Evolutionary conservation across 2,329 filamentous ascomycete species (phyloP).

Genomic region (Harringtonia aguacate): DNA sequence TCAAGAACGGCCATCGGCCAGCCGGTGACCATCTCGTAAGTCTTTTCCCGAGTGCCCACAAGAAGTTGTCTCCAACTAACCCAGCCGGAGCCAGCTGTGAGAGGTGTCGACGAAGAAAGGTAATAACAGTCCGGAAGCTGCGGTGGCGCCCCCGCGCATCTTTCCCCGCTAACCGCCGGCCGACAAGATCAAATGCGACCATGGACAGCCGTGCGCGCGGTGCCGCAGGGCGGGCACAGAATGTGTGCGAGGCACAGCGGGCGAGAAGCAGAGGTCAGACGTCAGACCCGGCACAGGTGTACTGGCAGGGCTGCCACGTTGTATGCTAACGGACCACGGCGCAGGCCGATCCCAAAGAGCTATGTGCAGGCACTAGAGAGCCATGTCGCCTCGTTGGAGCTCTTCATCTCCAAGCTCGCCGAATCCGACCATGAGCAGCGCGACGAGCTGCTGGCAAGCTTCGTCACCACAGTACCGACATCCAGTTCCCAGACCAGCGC

Average conservation of each 20-base stretch:
- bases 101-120: too few relatives aligned
- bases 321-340: neutral
- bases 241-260: neutral
- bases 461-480: neutral
- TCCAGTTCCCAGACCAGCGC: neutral
- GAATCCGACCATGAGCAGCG: neutral
- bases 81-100: too few relatives aligned
- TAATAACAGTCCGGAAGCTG: too few relatives aligned
- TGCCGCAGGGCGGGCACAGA: neutral
- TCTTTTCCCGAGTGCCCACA: too few relatives aligned
- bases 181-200: too few relatives aligned
- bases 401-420: neutral
- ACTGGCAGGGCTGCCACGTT: neutral
- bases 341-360: neutral
- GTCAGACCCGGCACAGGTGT: too few relatives aligned
- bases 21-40: too few relatives aligned
- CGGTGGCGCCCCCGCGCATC: too few relatives aligned
- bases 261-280: neutral
- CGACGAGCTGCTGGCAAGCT: neutral
- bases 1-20: too few relatives aligned
- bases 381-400: neutral
- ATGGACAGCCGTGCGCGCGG: slow-evolving; percentile 6
- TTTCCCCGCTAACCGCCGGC: too few relatives aligned
- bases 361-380: neutral
- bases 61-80: too few relatives aligned